A percentile compares a stretch with the other conserved stretches of the same genome.
Evolutionary conservation across 2,329 filamentous ascomycete species (phyloP).

Genomic region (Arachnopeziza araneosa): DNA sequence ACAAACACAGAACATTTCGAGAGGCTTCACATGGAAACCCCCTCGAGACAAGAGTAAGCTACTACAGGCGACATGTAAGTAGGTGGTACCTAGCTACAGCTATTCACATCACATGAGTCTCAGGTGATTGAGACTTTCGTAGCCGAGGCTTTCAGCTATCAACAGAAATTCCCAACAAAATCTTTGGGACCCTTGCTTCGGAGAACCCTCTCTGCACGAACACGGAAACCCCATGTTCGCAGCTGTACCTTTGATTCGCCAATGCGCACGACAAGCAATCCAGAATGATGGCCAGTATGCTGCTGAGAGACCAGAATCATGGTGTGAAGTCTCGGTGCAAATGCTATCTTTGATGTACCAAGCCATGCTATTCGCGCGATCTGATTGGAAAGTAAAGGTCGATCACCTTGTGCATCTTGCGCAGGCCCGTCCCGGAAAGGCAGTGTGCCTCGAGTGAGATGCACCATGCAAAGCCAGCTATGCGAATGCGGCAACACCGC

Average conservation of each 20-base stretch:
- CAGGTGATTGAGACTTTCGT: background rate
- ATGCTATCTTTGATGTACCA: background rate
- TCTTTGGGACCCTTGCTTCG: background rate
- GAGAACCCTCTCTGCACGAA: background rate
- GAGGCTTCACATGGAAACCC: too few species aligned
- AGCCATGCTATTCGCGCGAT: background rate
- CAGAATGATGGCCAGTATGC: background rate
- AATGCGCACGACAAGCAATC: conserved; percentile 12
- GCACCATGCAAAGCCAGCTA: background rate
- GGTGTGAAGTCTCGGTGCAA: background rate
- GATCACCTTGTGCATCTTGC: background rate
- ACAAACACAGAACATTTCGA: background rate
- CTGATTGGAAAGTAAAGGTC: background rate
- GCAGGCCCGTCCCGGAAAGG: background rate
- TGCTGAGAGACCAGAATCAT: background rate
- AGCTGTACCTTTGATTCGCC: conserved; percentile 10
- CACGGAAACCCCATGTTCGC: background rate
- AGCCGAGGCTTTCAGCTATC: background rate
- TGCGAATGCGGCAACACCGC: background rate
- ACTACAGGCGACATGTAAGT: too few species aligned
- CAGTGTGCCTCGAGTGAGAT: background rate
- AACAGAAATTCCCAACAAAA: conserved; percentile 15
- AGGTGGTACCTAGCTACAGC: too few species aligned
- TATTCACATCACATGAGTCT: background rate
- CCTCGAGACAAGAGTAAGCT: too few species aligned